Evolutionary conservation across 2,329 filamentous ascomycete species (phyloP).

Genomic region (Ceratocystis cacaofunesta): DNA sequence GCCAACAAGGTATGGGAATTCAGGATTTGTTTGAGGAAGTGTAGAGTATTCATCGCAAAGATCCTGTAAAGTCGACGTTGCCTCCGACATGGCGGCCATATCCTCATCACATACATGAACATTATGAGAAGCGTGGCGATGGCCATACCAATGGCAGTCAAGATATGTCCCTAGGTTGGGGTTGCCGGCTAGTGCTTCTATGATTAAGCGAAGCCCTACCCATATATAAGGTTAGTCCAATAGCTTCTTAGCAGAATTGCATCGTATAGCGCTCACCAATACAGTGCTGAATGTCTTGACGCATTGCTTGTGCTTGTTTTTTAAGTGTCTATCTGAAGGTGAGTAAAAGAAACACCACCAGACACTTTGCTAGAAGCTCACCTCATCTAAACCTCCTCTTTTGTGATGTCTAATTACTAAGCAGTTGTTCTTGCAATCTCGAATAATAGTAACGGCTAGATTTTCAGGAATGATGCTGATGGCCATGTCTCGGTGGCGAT

Average conservation of each 20-base stretch:
- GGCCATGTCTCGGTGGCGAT: neutral
- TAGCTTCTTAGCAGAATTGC: neutral
- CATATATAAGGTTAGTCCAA: neutral
- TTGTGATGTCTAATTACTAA: neutral
- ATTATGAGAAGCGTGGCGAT: neutral
- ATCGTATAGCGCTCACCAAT: neutral
- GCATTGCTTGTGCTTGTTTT: neutral
- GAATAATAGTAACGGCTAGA: neutral
- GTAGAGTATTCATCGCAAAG: neutral
- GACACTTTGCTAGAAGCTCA: neutral
- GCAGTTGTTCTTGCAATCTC: neutral
- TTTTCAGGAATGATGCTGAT: neutral
- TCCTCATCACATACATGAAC: neutral
- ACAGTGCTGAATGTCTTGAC: neutral
- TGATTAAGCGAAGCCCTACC: neutral
- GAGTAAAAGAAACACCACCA: neutral
- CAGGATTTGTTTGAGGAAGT: neutral
- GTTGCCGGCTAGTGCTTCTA: conserved; percentile 17
- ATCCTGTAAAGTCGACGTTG: neutral
- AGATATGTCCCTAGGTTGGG: neutral
- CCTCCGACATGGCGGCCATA: neutral
- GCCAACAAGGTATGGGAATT: conserved; percentile 32
- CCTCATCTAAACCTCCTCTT: neutral
- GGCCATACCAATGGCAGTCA: neutral
- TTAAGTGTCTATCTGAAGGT: neutral